Evolutionary conservation across 2,329 filamentous ascomycete genomes (phyloP), one percentile per base, ranked within the genome.

Genomic region (Diaporthe vexans): DNA sequence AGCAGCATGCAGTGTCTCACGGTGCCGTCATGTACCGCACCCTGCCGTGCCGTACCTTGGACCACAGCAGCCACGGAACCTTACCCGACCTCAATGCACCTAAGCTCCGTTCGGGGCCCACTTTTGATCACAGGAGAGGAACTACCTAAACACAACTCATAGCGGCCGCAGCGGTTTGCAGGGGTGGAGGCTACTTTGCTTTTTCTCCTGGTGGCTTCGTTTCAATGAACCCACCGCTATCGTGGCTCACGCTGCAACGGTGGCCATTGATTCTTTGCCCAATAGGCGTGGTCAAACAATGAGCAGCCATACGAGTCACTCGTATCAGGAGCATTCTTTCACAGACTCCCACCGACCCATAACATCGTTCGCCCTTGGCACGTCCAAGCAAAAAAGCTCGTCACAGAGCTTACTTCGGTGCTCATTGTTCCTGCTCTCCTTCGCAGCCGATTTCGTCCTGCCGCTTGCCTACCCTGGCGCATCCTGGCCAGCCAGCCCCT

Each of bases 141-240:
- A 46, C 37, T 63, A 26, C 58, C 57, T n/a, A 4, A 9, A n/a
- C 46, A 48, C 43, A 21, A 21, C 43, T 46, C 17, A 46, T 8
- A 17, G 43, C 43, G 19, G 43, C 43, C 43, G 43, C 43, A 46
- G 26, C 13, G 59, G 59, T 65, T 48, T 65, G 40, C 61, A 51
- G 35, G 24, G 35, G 29, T n/a, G 21, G 26, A 67, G 21, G 46
- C 63, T 67, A 40, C 63, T 52, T 35, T 67, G 9, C 21, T 37
- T 52, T 52, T 51, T n/a, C 21, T 19, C 40, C 4, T 24, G 61
- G 9, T 26, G 26, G 37, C 29, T 19, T 37, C 51, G 61, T 52
- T 51, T 67, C 61, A 35, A 52, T 29, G 4, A 52, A 67, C 13
- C 61, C 61, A 67, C 46, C 33, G n/a, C 46, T 6, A 17, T 24